phyloP scores from a whole-genome alignment of 1,284 basidiomycete genomes.

The Irpex sp. region DNA sequence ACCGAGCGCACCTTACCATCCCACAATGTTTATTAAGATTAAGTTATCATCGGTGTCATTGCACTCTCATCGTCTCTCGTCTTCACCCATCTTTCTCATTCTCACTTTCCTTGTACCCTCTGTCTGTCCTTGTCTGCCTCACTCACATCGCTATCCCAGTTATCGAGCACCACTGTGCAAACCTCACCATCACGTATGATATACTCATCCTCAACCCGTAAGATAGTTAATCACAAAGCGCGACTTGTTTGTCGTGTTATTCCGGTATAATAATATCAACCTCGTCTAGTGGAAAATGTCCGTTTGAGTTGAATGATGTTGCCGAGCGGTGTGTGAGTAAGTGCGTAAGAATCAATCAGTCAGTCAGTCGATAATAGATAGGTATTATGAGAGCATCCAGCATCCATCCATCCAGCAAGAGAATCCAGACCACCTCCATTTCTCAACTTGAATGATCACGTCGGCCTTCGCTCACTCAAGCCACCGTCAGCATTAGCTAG shows the following conservation, averaged over 20 bases:
- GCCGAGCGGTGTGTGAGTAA: neutral
- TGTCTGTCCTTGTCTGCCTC: neutral
- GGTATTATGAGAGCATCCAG: constrained; percentile 2
- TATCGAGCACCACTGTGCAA: neutral
- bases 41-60: constrained; percentile 7
- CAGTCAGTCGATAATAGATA: neutral
- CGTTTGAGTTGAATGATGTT: neutral
- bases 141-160: neutral
- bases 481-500: constrained; percentile 32
- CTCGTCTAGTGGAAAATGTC: constrained; percentile 7
- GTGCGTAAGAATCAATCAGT: neutral
- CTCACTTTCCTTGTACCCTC: neutral
- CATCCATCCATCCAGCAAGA: neutral
- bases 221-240: neutral
- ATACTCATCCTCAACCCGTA: neutral
- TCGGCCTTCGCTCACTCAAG: neutral
- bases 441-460: neutral
- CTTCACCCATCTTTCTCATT: neutral
- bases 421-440: neutral
- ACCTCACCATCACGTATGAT: neutral
- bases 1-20: neutral
- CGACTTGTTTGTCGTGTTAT: constrained; percentile 1
- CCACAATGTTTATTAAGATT: neutral
- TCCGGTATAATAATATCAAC: constrained; percentile 10
- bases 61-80: neutral